Conservation (phyloP, 2,329 filamentous ascomycete genomes). For the Pyrenophora teres region DNA sequence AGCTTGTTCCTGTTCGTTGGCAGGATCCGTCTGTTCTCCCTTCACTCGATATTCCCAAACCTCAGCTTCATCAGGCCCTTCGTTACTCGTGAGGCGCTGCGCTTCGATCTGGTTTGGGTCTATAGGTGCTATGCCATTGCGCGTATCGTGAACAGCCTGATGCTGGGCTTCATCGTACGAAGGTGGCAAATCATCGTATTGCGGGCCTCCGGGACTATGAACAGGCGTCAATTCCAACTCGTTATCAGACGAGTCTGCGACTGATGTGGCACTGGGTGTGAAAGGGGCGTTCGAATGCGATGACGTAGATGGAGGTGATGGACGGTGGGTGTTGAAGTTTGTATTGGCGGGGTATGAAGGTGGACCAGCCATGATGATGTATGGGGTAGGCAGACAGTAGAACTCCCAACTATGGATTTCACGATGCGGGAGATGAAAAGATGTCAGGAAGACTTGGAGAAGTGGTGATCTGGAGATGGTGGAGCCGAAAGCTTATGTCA, state of each 20-base stretch:
- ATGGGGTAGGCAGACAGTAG: background rate
- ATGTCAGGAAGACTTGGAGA: background rate
- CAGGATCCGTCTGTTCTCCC: constrained; percentile 23
- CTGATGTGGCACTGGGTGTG: constrained; percentile 36
- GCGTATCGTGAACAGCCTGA: constrained; percentile 35
- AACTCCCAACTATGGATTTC: background rate
- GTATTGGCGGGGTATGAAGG: constrained; percentile 15
- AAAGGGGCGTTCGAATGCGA: constrained; percentile 24
- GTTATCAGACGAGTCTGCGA: constrained; percentile 40
- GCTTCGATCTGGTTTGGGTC: constrained; percentile 37
- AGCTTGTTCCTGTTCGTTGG: constrained; percentile 24
- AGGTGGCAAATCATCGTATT: constrained; percentile 45
- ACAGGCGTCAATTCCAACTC: constrained; percentile 39
- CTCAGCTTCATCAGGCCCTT: constrained; percentile 29
- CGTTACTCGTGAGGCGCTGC: constrained; percentile 28
- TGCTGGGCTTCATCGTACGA: constrained; percentile 45
- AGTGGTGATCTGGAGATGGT: background rate
- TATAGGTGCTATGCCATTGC: constrained; percentile 30
- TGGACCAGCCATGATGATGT: constrained; percentile 30
- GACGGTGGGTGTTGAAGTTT: constrained; percentile 13
- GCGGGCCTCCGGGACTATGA: constrained; percentile 38
- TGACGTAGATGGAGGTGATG: constrained; percentile 21
- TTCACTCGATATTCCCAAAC: constrained; percentile 33
- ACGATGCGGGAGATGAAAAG: background rate
- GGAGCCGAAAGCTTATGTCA: constrained; percentile 8